Percentiles rank a stretch among this genome's conserved stretches.
These are phyloP conservation scores for Saccharomycodes ludwigii DNA, from an alignment of 805 yeast genomes.

Conservation along the genomic window DNA sequence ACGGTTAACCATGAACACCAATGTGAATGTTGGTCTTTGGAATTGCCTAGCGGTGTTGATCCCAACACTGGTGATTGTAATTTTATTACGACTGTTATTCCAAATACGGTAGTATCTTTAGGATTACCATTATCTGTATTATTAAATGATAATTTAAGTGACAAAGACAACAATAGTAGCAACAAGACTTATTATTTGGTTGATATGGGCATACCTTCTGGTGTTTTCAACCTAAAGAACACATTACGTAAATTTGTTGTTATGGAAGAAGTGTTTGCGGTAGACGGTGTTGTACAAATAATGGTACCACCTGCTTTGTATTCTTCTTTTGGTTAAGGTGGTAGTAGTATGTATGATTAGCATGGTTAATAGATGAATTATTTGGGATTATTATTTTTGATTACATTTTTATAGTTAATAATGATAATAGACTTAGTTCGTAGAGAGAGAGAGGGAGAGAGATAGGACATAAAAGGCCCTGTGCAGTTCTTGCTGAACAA, in stretches of 20 bases:
- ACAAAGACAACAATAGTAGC: constrained; percentile 5
- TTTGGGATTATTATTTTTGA: too few species aligned
- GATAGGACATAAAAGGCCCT: too few species aligned
- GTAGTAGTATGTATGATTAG: too few species aligned
- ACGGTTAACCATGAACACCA: constrained; percentile 5
- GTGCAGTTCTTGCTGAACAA: too few species aligned
- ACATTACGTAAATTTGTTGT: constrained; percentile 31
- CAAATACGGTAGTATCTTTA: constrained; percentile 52
- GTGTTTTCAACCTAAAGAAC: constrained; percentile 30
- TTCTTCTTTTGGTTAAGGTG: too few species aligned
- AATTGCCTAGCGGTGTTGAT: constrained; percentile 74
- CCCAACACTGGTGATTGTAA: constrained; percentile 56
- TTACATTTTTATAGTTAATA: too few species aligned
- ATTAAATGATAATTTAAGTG: constrained; percentile 9
- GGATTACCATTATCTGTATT: constrained; percentile 65
- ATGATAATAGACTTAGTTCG: too few species aligned
- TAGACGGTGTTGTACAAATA: neutral
- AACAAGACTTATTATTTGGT: constrained; percentile 38
- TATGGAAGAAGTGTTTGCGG: neutral
- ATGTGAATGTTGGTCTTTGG: constrained; percentile 37
- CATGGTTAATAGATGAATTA: too few species aligned
- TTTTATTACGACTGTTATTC: constrained; percentile 27
- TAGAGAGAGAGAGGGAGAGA: too few species aligned
- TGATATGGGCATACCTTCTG: constrained; percentile 60
- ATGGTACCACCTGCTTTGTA: too few species aligned